phyloP scores from a whole-genome alignment of 2,329 filamentous ascomycete species.

The Cercospora sp. region DNA sequence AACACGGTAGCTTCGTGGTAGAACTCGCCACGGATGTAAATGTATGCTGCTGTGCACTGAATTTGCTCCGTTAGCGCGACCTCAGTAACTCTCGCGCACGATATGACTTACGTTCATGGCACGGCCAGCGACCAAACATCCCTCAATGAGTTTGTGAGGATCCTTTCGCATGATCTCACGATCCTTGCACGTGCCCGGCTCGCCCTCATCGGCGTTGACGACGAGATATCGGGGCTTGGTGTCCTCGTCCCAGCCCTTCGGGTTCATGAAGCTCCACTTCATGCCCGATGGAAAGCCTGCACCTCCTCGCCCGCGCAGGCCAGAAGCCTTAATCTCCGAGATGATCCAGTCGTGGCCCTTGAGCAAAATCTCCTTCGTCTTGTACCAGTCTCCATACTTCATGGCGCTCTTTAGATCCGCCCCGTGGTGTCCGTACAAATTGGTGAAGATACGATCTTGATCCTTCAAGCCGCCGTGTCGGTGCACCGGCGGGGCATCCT shows the following conservation, averaged over 20 bases:
- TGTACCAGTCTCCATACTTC: constrained; percentile 99
- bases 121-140: constrained; percentile 90
- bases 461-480: constrained; percentile 86
- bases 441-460: constrained; percentile 98
- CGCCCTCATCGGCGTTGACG: constrained; percentile 97
- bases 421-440: constrained; percentile 91
- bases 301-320: constrained; percentile 91
- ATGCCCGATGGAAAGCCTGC: constrained; percentile 96
- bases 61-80: neutral
- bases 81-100: no score
- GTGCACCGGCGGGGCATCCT: constrained; percentile 57
- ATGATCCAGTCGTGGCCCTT: constrained; percentile 99
- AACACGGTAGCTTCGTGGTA: constrained; percentile 92
- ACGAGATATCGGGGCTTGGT: constrained; percentile 93
- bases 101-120: constrained; percentile 74
- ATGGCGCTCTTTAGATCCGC: constrained; percentile 89
- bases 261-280: constrained; percentile 99
- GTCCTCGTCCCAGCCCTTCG: constrained; percentile 99
- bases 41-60: constrained; percentile 87
- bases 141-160: constrained; percentile 97
- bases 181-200: constrained; percentile 99
- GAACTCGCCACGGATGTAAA: constrained; percentile 99
- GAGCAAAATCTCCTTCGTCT: constrained; percentile 95
- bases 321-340: constrained; percentile 93
- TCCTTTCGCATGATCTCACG: constrained; percentile 99